A percentile compares a stretch with the other conserved stretches of the same genome.
Evolutionary conservation across 2,329 filamentous ascomycete genomes (phyloP).

Genomic region (Fusarium sp.): DNA sequence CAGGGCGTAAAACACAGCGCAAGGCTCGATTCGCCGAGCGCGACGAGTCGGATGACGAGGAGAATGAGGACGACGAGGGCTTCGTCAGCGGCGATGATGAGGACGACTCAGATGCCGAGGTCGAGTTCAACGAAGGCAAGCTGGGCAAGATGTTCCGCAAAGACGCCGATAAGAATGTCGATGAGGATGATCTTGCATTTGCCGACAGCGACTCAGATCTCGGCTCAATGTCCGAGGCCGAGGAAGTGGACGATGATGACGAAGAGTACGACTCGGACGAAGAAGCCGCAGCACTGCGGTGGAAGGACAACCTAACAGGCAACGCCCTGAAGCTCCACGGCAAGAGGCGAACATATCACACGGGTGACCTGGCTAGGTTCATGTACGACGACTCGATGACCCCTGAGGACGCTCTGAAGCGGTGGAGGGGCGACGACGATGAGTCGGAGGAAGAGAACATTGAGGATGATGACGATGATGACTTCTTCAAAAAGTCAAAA

Average conservation of each 20-base stretch:
- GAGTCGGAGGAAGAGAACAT: constrained; percentile 70
- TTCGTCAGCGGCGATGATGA: constrained; percentile 67
- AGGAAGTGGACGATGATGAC: constrained; percentile 59
- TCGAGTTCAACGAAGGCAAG: constrained; percentile 70
- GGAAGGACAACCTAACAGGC: constrained; percentile 89
- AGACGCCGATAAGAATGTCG: constrained; percentile 62
- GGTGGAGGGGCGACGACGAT: constrained; percentile 79
- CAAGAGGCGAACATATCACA: constrained; percentile 78
- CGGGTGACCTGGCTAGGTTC: constrained; percentile 84
- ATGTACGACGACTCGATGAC: constrained; percentile 89
- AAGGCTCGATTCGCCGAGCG: constrained; percentile 68
- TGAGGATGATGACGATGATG: constrained; percentile 69
- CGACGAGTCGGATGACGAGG: constrained; percentile 70
- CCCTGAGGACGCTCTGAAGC: constrained; percentile 78
- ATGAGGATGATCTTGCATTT: constrained; percentile 83
- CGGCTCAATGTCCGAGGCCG: constrained; percentile 79
- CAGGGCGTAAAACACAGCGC: constrained; percentile 70
- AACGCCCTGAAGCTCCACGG: constrained; percentile 80
- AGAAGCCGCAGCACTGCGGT: constrained; percentile 79
- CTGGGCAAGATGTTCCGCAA: constrained; percentile 72
- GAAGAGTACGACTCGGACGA: constrained; percentile 72
- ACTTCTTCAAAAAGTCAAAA: constrained; percentile 74
- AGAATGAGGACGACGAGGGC: constrained; percentile 63
- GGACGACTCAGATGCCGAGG: constrained; percentile 63
- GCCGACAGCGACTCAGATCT: constrained; percentile 98